phyloP scores from a whole-genome alignment of 306 rosid species.

The Prunus mira region DNA sequence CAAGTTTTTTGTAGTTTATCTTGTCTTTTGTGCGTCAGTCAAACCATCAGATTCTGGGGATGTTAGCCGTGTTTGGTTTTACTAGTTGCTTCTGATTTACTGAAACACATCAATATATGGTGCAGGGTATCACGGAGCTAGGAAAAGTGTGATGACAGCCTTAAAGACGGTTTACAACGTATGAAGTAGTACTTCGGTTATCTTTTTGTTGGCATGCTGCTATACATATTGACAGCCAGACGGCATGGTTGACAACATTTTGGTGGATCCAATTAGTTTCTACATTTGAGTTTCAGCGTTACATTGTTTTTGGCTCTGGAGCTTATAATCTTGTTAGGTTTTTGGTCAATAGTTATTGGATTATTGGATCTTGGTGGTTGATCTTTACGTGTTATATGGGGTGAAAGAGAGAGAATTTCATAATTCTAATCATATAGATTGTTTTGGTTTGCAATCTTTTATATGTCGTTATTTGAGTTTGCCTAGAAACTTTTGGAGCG shows the following conservation, averaged over 20 bases:
- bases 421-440: background rate
- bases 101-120: slow-evolving; percentile 9
- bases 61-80: slow-evolving; percentile 7
- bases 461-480: background rate
- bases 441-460: background rate
- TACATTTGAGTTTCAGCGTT: slow-evolving; percentile 7
- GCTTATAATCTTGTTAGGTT: background rate
- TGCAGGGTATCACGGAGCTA: slow-evolving; percentile 38
- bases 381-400: slow-evolving; percentile 19
- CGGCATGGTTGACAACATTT: slow-evolving; percentile 33
- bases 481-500: background rate
- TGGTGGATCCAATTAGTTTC: background rate
- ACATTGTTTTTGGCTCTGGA: slow-evolving; percentile 21
- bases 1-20: background rate
- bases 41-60: background rate
- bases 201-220: slow-evolving; percentile 28
- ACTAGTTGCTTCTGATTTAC: slow-evolving; percentile 18
- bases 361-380: slow-evolving; percentile 20
- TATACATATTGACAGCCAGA: slow-evolving; percentile 25
- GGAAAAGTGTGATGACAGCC: slow-evolving; percentile 36
- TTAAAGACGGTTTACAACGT: slow-evolving; percentile 31
- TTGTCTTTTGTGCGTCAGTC: background rate
- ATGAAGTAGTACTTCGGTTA: slow-evolving; percentile 21
- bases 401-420: slow-evolving; percentile 1
- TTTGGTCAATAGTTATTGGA: slow-evolving; percentile 14